Base-by-base conservation (phyloP, 129 eudicot genomes). In the Arctium lappa region DNA sequence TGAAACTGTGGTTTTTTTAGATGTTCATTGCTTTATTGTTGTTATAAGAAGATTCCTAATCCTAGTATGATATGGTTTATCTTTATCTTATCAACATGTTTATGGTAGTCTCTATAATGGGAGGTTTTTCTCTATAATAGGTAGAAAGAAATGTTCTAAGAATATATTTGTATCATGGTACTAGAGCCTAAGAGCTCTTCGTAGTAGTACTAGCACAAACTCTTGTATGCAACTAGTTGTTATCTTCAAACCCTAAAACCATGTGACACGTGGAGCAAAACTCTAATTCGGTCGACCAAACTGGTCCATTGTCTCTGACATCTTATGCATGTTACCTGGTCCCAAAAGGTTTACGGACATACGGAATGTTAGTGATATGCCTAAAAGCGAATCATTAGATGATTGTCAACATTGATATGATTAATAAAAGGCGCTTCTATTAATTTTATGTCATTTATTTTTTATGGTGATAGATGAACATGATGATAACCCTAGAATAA, bases 21-120 rank as follows among this genome's bases (percentile, higher is more conserved):
- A 80, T 48, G 76, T 69, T 8, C 3, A 71, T 9, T 79, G 48
- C 82, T 50, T 66, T 78, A 65, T 30, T 69, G 15, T 79, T 56
- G 65, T 56, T 56, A 56, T 56, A 56, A 3, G 22, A 15, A 1
- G 65, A 15, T 27, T 56, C 65, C 7, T 56, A 56, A 46, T 50
- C 27, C 65, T 56, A 56, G 65, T 15, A 56, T 13, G 1, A 53
- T 53, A 53, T 53, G 22, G 18, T 53, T 16, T 53, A 53, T 53
- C 22, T 3, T 53, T 53, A 16, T 53, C 22, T 53, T 53, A 53
- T 53, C 18, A 53, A 15, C 63, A 53, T 53, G 22, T 13, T 53
- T 53, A 53, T 56, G 65, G 2, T 5, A 56, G 6, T 15, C 65
- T 56, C 65, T 56, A 56, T 56, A 15, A 15, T 13, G 27, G 65